Evolutionary conservation across 1,139 yeast genomes (phyloP).

Genomic region (Pneumocystis canis): DNA sequence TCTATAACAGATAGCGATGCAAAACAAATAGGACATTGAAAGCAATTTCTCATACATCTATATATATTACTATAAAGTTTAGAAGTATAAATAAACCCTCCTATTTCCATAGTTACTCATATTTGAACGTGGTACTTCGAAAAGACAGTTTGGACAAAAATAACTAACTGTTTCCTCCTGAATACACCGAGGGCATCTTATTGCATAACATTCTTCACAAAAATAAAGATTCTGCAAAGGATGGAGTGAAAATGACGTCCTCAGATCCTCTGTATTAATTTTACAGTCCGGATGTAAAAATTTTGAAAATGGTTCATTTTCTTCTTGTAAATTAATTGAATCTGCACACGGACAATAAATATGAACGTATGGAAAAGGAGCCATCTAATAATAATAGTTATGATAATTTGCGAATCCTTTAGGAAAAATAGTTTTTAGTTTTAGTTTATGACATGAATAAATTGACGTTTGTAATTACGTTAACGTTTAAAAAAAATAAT

Average conservation of each 20-base stretch:
- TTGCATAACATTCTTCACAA: slow-evolving; percentile 16
- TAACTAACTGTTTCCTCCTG: slow-evolving; percentile 16
- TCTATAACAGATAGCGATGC: slow-evolving; percentile 9
- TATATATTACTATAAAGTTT: not conserved
- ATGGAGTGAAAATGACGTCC: slow-evolving; percentile 13
- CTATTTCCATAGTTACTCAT: slow-evolving; percentile 3
- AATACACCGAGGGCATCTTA: slow-evolving; percentile 18
- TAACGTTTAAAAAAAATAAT: not conserved
- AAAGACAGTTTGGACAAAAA: slow-evolving; percentile 17
- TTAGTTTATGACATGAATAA: not conserved
- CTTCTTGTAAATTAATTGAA: not conserved
- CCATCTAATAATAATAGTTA: not conserved
- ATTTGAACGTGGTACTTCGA: slow-evolving; percentile 13
- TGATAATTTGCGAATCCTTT: not conserved
- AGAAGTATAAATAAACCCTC: not conserved
- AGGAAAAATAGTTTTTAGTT: not conserved
- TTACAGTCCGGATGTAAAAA: not conserved
- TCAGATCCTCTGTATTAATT: slow-evolving; percentile 1
- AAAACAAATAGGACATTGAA: slow-evolving; percentile 15
- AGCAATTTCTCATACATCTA: slow-evolving; percentile 16
- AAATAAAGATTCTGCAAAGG: slow-evolving; percentile 15
- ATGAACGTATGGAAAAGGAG: not conserved
- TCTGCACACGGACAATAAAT: slow-evolving; percentile 2
- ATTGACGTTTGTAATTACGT: not conserved
- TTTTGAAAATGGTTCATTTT: not conserved